Conservation (phyloP, 371 early-diverging fungal species). For the Saksenaea oblongispora region DNA sequence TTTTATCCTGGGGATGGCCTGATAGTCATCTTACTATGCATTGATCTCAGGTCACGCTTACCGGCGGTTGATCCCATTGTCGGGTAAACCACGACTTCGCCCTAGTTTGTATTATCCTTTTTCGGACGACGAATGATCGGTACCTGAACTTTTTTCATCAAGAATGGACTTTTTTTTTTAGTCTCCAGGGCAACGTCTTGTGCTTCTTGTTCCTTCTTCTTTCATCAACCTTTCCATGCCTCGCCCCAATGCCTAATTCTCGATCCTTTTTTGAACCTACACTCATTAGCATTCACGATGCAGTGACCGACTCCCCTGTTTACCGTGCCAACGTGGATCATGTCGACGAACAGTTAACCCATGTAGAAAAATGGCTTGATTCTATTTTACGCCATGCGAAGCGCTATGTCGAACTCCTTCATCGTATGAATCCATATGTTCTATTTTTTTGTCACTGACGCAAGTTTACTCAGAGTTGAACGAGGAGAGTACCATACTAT, state of each 20-base stretch:
- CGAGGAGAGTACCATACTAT: conserved; percentile 22
- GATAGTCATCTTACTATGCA: no score
- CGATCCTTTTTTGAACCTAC: conserved; percentile 16
- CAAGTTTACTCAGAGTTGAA: conserved; percentile 17
- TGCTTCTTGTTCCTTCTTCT: neutral
- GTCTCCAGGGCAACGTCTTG: neutral
- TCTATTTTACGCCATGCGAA: conserved; percentile 45
- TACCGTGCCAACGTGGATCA: conserved; percentile 64
- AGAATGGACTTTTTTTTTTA: neutral
- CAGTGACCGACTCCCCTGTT: conserved; percentile 70
- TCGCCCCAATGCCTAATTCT: neutral
- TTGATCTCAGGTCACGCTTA: no score
- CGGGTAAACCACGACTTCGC: no score
- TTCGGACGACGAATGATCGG: neutral
- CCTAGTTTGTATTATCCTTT: no score
- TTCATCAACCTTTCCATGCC: conserved; percentile 3
- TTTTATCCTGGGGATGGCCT: no score
- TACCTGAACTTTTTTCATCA: conserved; percentile 1
- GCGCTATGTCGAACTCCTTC: conserved; percentile 46
- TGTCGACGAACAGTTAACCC: conserved; percentile 72
- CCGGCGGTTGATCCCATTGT: no score
- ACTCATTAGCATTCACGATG: conserved; percentile 59
- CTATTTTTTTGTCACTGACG: neutral
- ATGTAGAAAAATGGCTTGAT: conserved; percentile 66
- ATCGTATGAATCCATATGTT: conserved; percentile 43